These are phyloP conservation scores for Lentinula aciculospora DNA, from an alignment of 768 basidiomycete genomes.

Conservation along the genomic window DNA sequence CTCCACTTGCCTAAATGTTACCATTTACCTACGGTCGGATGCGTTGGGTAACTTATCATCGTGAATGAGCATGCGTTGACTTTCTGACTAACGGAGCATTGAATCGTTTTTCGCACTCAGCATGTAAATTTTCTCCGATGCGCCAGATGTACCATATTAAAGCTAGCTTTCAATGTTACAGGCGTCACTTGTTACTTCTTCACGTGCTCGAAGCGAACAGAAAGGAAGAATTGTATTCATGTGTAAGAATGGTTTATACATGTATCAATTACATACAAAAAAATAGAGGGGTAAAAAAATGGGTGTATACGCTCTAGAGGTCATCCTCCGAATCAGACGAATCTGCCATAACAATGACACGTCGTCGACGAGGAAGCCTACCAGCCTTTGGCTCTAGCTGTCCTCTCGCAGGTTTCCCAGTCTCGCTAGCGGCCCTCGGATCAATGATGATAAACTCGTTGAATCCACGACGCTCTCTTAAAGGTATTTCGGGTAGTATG, in stretches of 20 bases:
- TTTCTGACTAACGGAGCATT: no score
- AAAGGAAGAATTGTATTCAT: no score
- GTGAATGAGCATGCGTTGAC: background rate
- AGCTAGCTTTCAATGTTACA: no score
- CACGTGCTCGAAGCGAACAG: no score
- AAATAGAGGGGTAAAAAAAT: background rate
- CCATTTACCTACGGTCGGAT: background rate
- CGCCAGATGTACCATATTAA: no score
- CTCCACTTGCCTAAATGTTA: background rate
- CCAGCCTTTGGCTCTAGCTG: constrained; percentile 1
- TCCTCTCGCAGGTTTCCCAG: background rate
- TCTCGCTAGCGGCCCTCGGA: background rate
- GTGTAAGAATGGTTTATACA: no score
- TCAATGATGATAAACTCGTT: background rate
- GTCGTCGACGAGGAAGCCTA: background rate
- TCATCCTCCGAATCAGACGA: background rate
- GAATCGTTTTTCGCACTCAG: no score
- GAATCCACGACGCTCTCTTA: constrained; percentile 5
- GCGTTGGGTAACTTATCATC: background rate
- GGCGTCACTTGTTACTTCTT: no score
- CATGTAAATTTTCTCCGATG: no score
- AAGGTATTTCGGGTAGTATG: background rate
- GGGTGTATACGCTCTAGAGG: background rate
- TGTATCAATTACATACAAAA: no score
- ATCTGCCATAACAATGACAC: no score